Evolutionary conservation across 257 asterid genomes (phyloP), one percentile per base, ranked within the genome.

Genomic region (Haberlea rhodopensis): DNA sequence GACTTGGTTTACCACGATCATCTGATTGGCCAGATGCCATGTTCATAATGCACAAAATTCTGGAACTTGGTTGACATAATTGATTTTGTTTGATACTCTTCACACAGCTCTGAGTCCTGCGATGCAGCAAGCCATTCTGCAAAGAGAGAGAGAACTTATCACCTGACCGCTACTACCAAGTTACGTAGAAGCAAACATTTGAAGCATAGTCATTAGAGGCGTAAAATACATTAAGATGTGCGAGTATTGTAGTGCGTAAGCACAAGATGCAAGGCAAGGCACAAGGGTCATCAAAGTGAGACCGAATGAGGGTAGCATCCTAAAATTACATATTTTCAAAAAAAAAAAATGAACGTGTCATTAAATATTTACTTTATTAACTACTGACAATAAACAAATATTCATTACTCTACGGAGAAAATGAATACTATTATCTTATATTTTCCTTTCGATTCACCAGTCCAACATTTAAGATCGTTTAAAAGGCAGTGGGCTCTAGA

Each of bases 11-110:
- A 72, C 61, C 71, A 20, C 82, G 79, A 73, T 73, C 85, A 53
- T 76, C 87, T 2, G 96, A 78, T 51, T 69, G 79, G 54, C 84
- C 87, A 31, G 91, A 87, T 25, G 90, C 60, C 87, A 79, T 85
- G 78, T 78, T 82, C 87, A 85, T 80, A 49, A 75, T 71, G 75
- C 95, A 83, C 7, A 60, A 53, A 4, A 73, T 9, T 62, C 68
- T 85, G 8, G 75, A 62, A 65, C 48, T 22, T 20, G 32, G 69
- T 65, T 65, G 80, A 66, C 48, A 62, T 54, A 53, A 40, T 31
- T 65, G 77, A 45, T 61, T 74, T 21, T 80, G 70, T 76, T 75
- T 81, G 67, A 66, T 67, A 67, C 78, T 75, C 71, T 75, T 51
- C 46, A 65, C 27, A 70, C 68, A 71, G 65, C 71, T 61, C 67